Base-by-base conservation (phyloP, 1,284 basidiomycete species). In the Chiua sp. region DNA sequence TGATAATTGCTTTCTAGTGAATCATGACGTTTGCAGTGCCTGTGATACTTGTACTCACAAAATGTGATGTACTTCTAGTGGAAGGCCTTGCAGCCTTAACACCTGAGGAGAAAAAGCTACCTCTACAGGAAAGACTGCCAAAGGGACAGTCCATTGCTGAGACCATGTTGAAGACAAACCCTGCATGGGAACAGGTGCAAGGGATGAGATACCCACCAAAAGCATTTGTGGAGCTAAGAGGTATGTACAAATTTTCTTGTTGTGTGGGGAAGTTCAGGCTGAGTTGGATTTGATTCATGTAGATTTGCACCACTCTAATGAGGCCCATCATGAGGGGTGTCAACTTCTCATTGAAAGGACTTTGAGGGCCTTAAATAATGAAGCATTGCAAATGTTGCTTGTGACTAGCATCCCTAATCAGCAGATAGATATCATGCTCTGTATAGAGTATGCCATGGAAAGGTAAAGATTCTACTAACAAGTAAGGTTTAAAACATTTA, bases 301-400 rank as follows among this genome's bases (percentile, higher is more conserved):
- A 64, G 58, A 47, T 2, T 51, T 60, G 58, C 20, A 64, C 47
- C 48, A 39, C 10, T 60, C 58, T 26, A 28, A n/a, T n/a, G n/a
- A n/a, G n/a, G n/a, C n/a, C n/a, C n/a, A n/a, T n/a, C n/a, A 51
- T 26, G 46, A 23, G 1, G 57, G 51, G 20, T 63, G 56, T 15
- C 26, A 5, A 0, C 11, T 18, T 12, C 44, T 64, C 8, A 30
- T 64, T 20, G 53, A 64, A 53, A 13, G 13, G 1, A 64, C 61
- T 6, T 39, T 44, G 6, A 3, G 0, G 20, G 51, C 6, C 8
- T 52, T 64, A 4, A 7, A 44, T 44, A 22, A 56, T 15, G 47
- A 58, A 42, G 37, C 55, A 2, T 18, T 64, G 52, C 30, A 32
- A 32, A 32, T 32, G 30, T 10, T 32, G 30, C 10, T 32, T 32